Evolutionary conservation across 805 yeast genomes (phyloP), one percentile per base, ranked within the genome.

Genomic region (Pichia nakasei): DNA sequence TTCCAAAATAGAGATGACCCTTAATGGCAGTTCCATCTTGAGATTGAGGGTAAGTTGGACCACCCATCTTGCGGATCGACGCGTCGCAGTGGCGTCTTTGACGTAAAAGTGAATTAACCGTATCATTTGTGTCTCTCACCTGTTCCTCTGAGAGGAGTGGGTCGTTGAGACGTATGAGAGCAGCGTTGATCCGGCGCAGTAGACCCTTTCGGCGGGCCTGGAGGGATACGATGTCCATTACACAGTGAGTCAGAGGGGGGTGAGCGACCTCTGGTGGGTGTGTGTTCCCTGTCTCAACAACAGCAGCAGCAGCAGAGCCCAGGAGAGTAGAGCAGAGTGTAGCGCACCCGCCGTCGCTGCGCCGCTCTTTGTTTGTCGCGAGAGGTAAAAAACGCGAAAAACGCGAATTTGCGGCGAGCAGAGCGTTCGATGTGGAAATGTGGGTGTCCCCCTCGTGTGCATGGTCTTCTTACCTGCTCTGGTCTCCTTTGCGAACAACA

Each of bases 81-180:
- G 78, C 65, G 49, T 88, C 96, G 95, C 95, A 89, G 0, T 82
- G 76, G 34, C 73, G 60, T 49, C 78, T 78, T 59, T 88, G 95
- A 27, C 71, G 67, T 60, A 82, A 66, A 12, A 84, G 63, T 43
- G 73, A 74, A 55, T 86, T 87, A 43, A 86, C 60, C 38, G 75
- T 75, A 51, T 85, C 95, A 56, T 88, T 89, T 22, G 84, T 57
- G 34, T 81, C 89, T 38, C 93, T 64, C 2, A 89, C 61, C 52
- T 81, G 83, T 27, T 63, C 63, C 22, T 81, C 86, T n/a, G 75
- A 70, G 20, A 77, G 51, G 3, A 72, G 57, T 0, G 68, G 63
- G 55, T 85, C 93, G 47, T 81, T 82, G 27, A 88, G 77, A 51
- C 75, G 66, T 2, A 83, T 68, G 35, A 82, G 63, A 51, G 75